A percentile compares a stretch with the other conserved stretches of the same genome.
Evolutionary conservation across 768 basidiomycete species (phyloP).

Genomic region (Sporobolomyces roseus): DNA sequence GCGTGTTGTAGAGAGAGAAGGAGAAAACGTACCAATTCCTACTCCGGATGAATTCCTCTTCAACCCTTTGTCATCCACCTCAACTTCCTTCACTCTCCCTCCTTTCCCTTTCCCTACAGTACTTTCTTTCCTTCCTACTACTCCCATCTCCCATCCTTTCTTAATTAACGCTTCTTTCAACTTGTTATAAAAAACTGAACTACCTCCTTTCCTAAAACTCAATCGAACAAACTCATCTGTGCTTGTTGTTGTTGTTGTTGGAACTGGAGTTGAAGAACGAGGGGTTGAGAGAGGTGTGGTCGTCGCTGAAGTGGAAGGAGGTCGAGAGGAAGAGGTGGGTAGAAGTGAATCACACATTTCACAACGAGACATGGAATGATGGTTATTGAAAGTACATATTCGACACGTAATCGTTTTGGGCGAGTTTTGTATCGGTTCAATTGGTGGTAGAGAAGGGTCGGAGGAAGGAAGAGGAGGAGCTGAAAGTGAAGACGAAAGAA

Average conservation of each 20-base stretch:
- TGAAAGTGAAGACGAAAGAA: neutral
- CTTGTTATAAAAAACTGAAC: constrained; percentile 71
- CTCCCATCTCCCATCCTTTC: constrained; percentile 64
- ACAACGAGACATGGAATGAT: constrained; percentile 65
- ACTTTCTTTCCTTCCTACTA: constrained; percentile 34
- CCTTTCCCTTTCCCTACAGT: constrained; percentile 2
- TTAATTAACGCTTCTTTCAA: constrained; percentile 67
- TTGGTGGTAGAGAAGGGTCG: neutral
- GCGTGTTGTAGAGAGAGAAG: neutral
- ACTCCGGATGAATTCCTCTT: neutral
- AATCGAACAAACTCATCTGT: constrained; percentile 62
- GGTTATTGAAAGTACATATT: constrained; percentile 89
- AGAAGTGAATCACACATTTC: constrained; percentile 81
- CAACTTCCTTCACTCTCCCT: neutral
- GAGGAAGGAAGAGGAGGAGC: constrained; percentile 11
- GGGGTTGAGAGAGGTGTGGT: constrained; percentile 54
- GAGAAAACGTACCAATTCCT: neutral
- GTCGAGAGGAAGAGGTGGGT: neutral
- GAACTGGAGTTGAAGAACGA: constrained; percentile 56
- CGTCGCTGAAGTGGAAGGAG: constrained; percentile 48
- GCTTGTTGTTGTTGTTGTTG: constrained; percentile 43
- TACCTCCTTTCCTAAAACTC: constrained; percentile 88
- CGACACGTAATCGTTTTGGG: constrained; percentile 56
- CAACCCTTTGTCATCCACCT: neutral
- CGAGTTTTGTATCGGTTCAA: constrained; percentile 3